A percentile compares a stretch with the other conserved stretches of the same genome.
Evolutionary conservation across 2,329 filamentous ascomycete species (phyloP).

Genomic region (Samsoniella hepiali): DNA sequence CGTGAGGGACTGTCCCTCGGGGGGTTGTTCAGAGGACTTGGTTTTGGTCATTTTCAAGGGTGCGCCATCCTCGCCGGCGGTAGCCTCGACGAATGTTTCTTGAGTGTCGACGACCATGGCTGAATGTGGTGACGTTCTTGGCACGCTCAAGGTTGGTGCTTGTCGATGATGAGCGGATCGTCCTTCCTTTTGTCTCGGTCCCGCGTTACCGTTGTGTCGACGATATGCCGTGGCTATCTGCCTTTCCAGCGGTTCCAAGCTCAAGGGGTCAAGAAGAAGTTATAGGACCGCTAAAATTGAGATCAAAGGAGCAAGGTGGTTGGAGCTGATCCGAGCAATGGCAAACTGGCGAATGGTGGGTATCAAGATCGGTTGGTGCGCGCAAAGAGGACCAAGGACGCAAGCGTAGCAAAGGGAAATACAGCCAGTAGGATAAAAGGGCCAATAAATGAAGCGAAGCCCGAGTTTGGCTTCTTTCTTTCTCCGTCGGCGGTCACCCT

Average conservation of each 20-base stretch:
- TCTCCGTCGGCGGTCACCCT: not conserved
- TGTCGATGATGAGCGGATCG: not conserved
- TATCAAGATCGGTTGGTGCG: not conserved
- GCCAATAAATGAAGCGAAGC: not conserved
- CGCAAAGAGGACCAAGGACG: not conserved
- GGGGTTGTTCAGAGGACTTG: slow-evolving; percentile 24
- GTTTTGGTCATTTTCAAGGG: slow-evolving; percentile 23
- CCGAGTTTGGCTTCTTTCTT: not conserved
- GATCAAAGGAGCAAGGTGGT: not conserved
- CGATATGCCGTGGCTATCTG: not conserved
- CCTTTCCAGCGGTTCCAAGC: not conserved
- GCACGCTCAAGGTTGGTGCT: not conserved
- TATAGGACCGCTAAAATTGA: not conserved
- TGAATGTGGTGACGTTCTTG: not conserved
- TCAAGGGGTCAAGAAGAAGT: not conserved
- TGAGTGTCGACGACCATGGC: slow-evolving; percentile 30
- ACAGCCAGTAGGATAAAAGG: not conserved
- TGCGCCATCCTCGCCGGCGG: slow-evolving; percentile 22
- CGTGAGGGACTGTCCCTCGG: slow-evolving; percentile 59
- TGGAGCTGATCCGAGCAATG: not conserved
- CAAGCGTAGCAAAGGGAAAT: not conserved
- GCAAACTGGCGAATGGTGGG: not conserved
- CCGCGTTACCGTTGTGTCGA: not conserved
- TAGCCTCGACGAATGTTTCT: slow-evolving; percentile 24
- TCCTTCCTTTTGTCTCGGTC: not conserved